These are phyloP conservation scores for Cryptococcus deneoformans DNA, from an alignment of 1,284 basidiomycete genomes.

Conservation along the genomic window DNA sequence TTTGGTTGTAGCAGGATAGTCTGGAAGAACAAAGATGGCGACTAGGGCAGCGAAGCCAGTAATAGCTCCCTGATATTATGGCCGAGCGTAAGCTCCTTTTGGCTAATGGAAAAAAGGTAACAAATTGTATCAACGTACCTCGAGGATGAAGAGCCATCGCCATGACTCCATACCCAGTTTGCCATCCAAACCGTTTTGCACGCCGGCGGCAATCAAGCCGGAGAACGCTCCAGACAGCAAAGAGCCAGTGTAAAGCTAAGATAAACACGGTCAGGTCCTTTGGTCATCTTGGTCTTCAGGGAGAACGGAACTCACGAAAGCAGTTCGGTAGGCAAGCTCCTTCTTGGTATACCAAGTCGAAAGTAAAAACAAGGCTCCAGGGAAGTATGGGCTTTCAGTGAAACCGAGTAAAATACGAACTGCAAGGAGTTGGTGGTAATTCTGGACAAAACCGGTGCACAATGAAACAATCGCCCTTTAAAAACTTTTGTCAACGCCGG, in stretches of 20 bases:
- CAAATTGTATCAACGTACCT: slow-evolving; percentile 1
- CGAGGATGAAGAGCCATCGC: slow-evolving; percentile 25
- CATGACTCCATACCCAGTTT: slow-evolving; percentile 8
- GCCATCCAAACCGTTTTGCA: slow-evolving; percentile 18
- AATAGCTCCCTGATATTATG: slow-evolving; percentile 3
- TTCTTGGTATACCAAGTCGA: slow-evolving; percentile 32
- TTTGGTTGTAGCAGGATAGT: slow-evolving; percentile 29
- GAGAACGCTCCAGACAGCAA: slow-evolving; percentile 18
- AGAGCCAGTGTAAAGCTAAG: slow-evolving; percentile 12
- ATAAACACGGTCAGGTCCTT: neutral
- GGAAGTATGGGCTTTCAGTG: slow-evolving; percentile 23
- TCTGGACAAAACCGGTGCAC: slow-evolving; percentile 23
- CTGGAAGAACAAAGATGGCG: slow-evolving; percentile 19
- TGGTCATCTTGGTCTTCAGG: neutral
- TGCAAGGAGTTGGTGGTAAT: slow-evolving; percentile 29
- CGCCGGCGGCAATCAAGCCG: slow-evolving; percentile 19
- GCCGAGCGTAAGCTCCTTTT: neutral
- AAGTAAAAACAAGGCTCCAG: slow-evolving; percentile 42
- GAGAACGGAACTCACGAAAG: neutral
- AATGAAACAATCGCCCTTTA: slow-evolving; percentile 19
- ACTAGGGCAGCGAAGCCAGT: slow-evolving; percentile 16
- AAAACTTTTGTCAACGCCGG: neutral
- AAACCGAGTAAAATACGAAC: slow-evolving; percentile 45
- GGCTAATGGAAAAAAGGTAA: neutral
- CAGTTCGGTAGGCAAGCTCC: slow-evolving; percentile 14